Conservation (phyloP, 2,329 filamentous ascomycete species). For the Talaromyces amestolkiae region DNA sequence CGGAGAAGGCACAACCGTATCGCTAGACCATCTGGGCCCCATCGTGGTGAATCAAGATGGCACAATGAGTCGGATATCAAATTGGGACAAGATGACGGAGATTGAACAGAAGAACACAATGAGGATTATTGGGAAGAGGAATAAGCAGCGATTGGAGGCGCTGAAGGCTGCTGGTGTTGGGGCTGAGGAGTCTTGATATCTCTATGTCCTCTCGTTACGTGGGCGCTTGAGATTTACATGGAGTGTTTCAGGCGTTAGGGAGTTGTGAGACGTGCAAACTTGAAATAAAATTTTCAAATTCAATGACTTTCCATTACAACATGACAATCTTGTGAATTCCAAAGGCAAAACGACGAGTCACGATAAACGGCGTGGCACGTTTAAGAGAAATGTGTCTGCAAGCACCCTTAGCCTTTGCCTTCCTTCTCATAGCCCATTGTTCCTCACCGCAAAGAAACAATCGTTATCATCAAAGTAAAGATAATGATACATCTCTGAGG, state of each 20-base stretch:
- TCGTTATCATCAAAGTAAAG: conserved; percentile 38
- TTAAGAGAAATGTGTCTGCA: not conserved
- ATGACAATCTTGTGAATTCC: not conserved
- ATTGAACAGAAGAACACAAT: conserved; percentile 66
- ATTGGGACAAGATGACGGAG: conserved; percentile 70
- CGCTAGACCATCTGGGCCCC: conserved; percentile 67
- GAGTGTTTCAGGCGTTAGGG: not conserved
- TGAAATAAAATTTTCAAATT: not conserved
- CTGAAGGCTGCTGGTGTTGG: conserved; percentile 45
- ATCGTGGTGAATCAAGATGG: conserved; percentile 73
- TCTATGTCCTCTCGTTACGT: not conserved
- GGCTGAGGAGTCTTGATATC: conserved; percentile 4
- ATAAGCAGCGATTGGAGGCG: conserved; percentile 59
- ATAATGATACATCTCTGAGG: conserved; percentile 30
- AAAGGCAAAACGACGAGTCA: not conserved
- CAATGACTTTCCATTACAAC: not conserved
- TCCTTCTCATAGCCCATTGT: not conserved
- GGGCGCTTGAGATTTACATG: not conserved
- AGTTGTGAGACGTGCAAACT: not conserved
- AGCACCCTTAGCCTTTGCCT: not conserved
- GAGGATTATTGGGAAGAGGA: conserved; percentile 65
- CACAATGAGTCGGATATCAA: conserved; percentile 66
- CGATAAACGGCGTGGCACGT: not conserved
- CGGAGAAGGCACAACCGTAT: conserved; percentile 43
- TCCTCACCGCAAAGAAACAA: conserved; percentile 33